Evolutionary conservation across 805 yeast species (phyloP).

Genomic region (Starmerella riodocensis): DNA sequence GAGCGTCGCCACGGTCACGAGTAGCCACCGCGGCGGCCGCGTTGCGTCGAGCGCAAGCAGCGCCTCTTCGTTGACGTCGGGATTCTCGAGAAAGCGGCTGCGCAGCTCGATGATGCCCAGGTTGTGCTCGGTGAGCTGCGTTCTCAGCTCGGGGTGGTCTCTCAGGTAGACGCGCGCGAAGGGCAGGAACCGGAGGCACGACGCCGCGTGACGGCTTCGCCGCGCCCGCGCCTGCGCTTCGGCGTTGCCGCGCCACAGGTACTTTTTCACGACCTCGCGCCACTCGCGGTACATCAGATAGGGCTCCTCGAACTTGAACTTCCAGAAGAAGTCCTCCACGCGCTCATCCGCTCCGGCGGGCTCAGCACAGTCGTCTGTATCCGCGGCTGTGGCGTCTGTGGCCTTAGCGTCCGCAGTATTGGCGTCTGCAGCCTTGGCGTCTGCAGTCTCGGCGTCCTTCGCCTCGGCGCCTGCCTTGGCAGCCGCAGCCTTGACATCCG

Average conservation of each 20-base stretch:
- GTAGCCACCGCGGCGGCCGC: constrained; percentile 35
- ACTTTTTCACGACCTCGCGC: constrained; percentile 56
- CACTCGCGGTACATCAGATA: constrained; percentile 79
- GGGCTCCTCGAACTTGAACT: constrained; percentile 91
- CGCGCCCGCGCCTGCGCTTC: constrained; percentile 15
- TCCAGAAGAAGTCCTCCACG: constrained; percentile 56
- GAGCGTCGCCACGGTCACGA: constrained; percentile 76
- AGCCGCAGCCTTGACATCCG: no score
- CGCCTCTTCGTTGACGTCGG: constrained; percentile 47
- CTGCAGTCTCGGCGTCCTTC: no score
- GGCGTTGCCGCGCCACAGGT: constrained; percentile 29
- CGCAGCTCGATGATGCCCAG: constrained; percentile 67
- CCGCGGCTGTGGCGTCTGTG: no score
- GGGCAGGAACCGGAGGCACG: constrained; percentile 54
- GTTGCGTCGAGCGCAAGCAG: constrained; percentile 37
- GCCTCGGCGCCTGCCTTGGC: no score
- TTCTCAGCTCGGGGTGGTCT: constrained; percentile 34
- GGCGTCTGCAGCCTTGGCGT: no score
- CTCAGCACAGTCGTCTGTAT: no score
- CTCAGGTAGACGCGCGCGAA: constrained; percentile 49
- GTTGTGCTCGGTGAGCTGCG: constrained; percentile 36
- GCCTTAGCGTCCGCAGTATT: no score
- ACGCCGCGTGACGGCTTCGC: constrained; percentile 39
- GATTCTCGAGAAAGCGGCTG: constrained; percentile 42
- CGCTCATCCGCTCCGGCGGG: neutral